Percentiles rank a stretch among this genome's conserved stretches.
Evolutionary conservation across 1,284 basidiomycete species (phyloP).

Genomic region (Cerrena zonata): DNA sequence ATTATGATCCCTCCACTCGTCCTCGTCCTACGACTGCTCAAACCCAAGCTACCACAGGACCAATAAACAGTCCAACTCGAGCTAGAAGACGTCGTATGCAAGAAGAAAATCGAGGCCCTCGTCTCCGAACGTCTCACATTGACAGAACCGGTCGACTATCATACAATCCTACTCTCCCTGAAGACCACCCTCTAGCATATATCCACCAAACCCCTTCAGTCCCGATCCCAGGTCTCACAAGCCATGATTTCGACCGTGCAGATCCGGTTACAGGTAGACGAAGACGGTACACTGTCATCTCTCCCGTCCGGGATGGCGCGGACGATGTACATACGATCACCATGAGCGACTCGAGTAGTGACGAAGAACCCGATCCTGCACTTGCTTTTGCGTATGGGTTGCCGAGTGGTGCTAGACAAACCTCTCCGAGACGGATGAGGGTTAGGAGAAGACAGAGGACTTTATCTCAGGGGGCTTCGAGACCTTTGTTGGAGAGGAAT

Average conservation of each 20-base stretch:
- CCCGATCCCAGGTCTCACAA: not conserved
- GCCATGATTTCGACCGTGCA: not conserved
- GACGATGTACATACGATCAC: not conserved
- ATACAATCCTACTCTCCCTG: not conserved
- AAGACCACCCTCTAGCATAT: not conserved
- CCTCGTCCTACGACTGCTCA: not conserved
- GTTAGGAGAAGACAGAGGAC: conserved; percentile 3
- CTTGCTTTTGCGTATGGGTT: not conserved
- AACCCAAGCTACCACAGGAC: not conserved
- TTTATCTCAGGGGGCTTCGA: not conserved
- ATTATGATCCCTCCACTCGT: not conserved
- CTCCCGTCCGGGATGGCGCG: not conserved
- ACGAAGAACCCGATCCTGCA: not conserved
- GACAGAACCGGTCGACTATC: not conserved
- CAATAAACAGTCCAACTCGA: not conserved
- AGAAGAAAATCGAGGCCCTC: not conserved
- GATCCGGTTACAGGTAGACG: not conserved
- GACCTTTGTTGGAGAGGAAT: not conserved
- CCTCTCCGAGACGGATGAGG: not conserved
- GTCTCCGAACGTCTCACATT: not conserved
- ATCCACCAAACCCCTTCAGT: not conserved
- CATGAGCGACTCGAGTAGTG: not conserved
- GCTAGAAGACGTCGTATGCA: not conserved
- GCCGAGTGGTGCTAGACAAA: too few relatives aligned
- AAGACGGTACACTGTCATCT: not conserved